These are phyloP conservation scores for Aeschynomene evenia DNA, from an alignment of 306 rosid species.

Conservation along the genomic window DNA sequence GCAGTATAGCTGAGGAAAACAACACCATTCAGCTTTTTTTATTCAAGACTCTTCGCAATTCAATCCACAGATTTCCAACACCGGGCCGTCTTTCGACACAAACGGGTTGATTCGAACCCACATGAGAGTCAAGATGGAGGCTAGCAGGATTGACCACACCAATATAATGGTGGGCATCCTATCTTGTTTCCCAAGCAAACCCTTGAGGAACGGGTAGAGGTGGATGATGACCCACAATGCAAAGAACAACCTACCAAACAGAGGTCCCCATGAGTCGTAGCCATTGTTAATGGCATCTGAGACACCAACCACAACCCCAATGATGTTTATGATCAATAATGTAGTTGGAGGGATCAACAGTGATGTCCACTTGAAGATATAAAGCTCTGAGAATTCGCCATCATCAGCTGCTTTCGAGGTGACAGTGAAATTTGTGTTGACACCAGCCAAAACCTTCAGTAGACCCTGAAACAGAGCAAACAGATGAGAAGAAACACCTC, in stretches of 20 bases:
- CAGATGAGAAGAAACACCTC: constrained; percentile 91
- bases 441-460: constrained; percentile 93
- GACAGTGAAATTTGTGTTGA: constrained; percentile 87
- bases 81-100: constrained; percentile 76
- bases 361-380: constrained; percentile 93
- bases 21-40: constrained; percentile 34
- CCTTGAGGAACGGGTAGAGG: constrained; percentile 95
- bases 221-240: constrained; percentile 91
- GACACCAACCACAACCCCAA: constrained; percentile 84
- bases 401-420: constrained; percentile 96
- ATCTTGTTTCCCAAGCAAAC: constrained; percentile 79
- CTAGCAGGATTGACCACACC: constrained; percentile 91
- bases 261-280: constrained; percentile 95
- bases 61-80: constrained; percentile 82
- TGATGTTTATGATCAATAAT: constrained; percentile 69
- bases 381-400: constrained; percentile 91
- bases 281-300: constrained; percentile 95
- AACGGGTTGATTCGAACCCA: constrained; percentile 96
- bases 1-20: constrained; percentile 31
- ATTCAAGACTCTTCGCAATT: constrained; percentile 64
- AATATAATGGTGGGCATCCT: constrained; percentile 83
- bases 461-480: constrained; percentile 91
- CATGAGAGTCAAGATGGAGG: constrained; percentile 84
- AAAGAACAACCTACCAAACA: constrained; percentile 92
- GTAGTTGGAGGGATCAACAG: constrained; percentile 82